A percentile compares a stretch with the other conserved stretches of the same genome.
Conservation (phyloP, 495 filamentous ascomycete genomes). For the Evernia prunastri region DNA sequence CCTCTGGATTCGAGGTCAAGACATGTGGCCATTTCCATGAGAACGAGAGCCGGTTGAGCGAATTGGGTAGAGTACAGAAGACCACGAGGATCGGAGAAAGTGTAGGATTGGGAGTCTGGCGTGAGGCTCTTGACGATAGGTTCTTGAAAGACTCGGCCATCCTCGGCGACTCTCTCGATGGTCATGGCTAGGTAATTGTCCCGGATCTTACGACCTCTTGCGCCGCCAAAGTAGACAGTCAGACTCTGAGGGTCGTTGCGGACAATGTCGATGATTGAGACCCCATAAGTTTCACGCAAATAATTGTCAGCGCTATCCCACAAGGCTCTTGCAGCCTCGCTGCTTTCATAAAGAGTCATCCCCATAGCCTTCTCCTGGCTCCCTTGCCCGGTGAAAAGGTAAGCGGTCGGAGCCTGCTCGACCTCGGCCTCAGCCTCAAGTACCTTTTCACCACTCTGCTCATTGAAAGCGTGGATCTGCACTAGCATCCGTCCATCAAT, state of each 20-base stretch:
- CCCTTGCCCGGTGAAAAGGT: slow-evolving; percentile 43
- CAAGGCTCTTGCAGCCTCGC: slow-evolving; percentile 30
- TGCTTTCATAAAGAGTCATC: slow-evolving; percentile 36
- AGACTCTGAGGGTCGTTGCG: slow-evolving; percentile 37
- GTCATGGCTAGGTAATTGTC: slow-evolving; percentile 36
- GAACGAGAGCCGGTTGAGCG: slow-evolving; percentile 36
- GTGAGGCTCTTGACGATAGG: slow-evolving; percentile 30
- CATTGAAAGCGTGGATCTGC: slow-evolving; percentile 15
- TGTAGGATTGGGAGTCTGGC: slow-evolving; percentile 30
- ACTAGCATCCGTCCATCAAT: slow-evolving; percentile 33
- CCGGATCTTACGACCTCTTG: slow-evolving; percentile 32
- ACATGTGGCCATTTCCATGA: slow-evolving; percentile 36
- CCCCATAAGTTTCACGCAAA: slow-evolving; percentile 35
- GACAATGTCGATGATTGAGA: slow-evolving; percentile 38
- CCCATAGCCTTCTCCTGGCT: slow-evolving; percentile 40
- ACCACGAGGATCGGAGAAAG: slow-evolving; percentile 32
- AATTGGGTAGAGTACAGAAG: slow-evolving; percentile 40
- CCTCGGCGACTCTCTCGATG: slow-evolving; percentile 14
- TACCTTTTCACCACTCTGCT: not conserved
- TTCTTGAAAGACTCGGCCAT: slow-evolving; percentile 20
- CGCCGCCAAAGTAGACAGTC: slow-evolving; percentile 40
- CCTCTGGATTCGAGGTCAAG: slow-evolving; percentile 32
- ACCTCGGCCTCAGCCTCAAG: slow-evolving; percentile 32
- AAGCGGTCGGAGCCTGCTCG: slow-evolving; percentile 34
- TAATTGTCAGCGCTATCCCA: slow-evolving; percentile 40